Evolutionary conservation across 1,139 yeast genomes (phyloP), one percentile per base, ranked within the genome.

Genomic region (Suhomyces yuchorum): DNA sequence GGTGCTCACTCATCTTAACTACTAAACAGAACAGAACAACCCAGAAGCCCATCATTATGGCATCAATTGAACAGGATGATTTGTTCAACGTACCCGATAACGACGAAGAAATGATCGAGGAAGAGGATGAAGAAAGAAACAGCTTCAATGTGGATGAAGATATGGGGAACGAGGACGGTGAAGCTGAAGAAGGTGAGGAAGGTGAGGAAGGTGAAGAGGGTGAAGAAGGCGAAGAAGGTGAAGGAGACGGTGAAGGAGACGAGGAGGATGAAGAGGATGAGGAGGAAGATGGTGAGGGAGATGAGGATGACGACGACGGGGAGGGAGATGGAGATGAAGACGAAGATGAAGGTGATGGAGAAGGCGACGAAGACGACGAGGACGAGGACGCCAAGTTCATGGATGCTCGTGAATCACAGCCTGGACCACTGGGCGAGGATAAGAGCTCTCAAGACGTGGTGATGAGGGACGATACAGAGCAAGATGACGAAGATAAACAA

Each of bases 21-120:
- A 20, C 26, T 32, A 8, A 14, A 28, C 32, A 28, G 11, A n/a
- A 30, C 34, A 4, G 11, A 30, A 7, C 15, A 37, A 14, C 33
- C 32, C 19, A 36, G 41, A 28, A 8, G 18, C 34, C 43, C 40
- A 36, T 30, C 40, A 40, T 40, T 37, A 54, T 55, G 57, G 47
- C 57, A 37, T 53, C 60, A 17, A 53, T 55, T 43, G 60, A 55
- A 46, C 57, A 55, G 40, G 58, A 56, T 37, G 58, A 56, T 43
- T 42, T 55, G 52, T 56, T 56, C 52, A 51, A 53, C 44, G 53
- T 53, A 17, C 56, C 44, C 34, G 57, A 51, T 40, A 46, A 52
- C 35, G 57, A 52, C 40, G 55, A 53, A 37, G 57, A 51, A 34
- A 55, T 55, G 54, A 50, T 48, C 42, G 56, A 54, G 12, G 58